These are phyloP conservation scores for Ascochyta lentis DNA, from an alignment of 2,329 filamentous ascomycete species.

Conservation along the genomic window DNA sequence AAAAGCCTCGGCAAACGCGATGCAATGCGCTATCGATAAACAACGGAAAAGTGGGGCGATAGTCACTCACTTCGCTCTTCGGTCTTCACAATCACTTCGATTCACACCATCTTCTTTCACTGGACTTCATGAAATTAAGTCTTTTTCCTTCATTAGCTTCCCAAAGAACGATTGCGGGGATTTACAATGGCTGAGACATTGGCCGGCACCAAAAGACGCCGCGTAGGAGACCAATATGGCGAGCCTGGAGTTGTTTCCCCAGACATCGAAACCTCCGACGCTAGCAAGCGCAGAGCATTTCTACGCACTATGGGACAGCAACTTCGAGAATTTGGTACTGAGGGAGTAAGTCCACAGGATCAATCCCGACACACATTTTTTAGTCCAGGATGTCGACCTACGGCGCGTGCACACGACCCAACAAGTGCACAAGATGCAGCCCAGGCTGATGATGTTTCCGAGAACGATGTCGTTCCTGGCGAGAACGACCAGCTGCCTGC, in stretches of 20 bases:
- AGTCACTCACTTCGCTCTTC: too few species aligned
- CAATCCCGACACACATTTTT: constrained; percentile 25
- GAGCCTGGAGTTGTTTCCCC: constrained; percentile 8
- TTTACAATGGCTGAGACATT: constrained; percentile 23
- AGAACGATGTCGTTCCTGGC: constrained; percentile 27
- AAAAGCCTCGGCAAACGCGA: too few species aligned
- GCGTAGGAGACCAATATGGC: constrained; percentile 9
- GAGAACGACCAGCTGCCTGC: constrained; percentile 30
- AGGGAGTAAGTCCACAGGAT: constrained; percentile 31
- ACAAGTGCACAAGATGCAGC: neutral
- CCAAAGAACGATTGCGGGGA: too few species aligned
- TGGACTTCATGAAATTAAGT: neutral
- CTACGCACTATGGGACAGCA: constrained; percentile 37
- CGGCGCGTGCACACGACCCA: constrained; percentile 11
- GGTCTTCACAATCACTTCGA: too few species aligned
- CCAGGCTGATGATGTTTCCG: neutral
- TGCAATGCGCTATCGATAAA: too few species aligned
- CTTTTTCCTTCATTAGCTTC: too few species aligned
- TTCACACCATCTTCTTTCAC: neutral
- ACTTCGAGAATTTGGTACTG: constrained; percentile 32
- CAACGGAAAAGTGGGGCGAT: too few species aligned
- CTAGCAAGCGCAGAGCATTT: constrained; percentile 30
- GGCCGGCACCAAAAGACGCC: constrained; percentile 26
- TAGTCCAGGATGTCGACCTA: constrained; percentile 21
- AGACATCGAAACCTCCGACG: constrained; percentile 7